Percentiles rank a stretch among this genome's conserved stretches.
phyloP scores from a whole-genome alignment of 2,329 filamentous ascomycete species.

The Phaeophleospora eucalypticola region DNA sequence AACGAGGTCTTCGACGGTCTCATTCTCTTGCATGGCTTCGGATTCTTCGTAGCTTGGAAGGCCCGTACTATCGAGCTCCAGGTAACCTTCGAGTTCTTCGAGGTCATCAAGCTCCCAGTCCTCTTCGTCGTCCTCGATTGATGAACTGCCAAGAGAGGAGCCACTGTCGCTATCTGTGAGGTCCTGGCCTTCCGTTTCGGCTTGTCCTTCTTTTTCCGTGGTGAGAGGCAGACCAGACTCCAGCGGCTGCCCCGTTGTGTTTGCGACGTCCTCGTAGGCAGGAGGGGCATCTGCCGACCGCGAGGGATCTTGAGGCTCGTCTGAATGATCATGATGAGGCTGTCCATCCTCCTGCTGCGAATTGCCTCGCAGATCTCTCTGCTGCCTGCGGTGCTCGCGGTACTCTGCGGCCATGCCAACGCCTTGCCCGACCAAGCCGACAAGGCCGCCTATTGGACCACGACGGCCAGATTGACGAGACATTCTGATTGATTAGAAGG shows the following conservation, averaged over 20 bases:
- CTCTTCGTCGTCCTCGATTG: constrained; percentile 28
- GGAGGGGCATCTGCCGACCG: constrained; percentile 7
- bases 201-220: not conserved
- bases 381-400: constrained; percentile 26
- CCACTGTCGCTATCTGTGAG: constrained; percentile 9
- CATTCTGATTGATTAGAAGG: not conserved
- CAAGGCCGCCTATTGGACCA: constrained; percentile 3
- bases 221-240: constrained; percentile 1
- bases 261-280: constrained; percentile 7
- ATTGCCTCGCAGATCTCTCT: constrained; percentile 16
- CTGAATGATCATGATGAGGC: not conserved
- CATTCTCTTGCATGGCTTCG: constrained; percentile 11
- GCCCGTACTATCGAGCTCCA: constrained; percentile 10
- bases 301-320: constrained; percentile 1
- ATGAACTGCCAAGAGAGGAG: constrained; percentile 4
- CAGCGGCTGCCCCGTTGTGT: not conserved
- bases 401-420: constrained; percentile 29
- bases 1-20: constrained; percentile 22
- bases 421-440: constrained; percentile 21
- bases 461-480: constrained; percentile 1
- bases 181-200: constrained; percentile 15
- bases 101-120: constrained; percentile 31
- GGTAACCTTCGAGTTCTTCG: constrained; percentile 7
- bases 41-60: constrained; percentile 29
- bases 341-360: constrained; percentile 1